phyloP scores from a whole-genome alignment of 2,329 filamentous ascomycete species.

The Epichloe sp. region DNA sequence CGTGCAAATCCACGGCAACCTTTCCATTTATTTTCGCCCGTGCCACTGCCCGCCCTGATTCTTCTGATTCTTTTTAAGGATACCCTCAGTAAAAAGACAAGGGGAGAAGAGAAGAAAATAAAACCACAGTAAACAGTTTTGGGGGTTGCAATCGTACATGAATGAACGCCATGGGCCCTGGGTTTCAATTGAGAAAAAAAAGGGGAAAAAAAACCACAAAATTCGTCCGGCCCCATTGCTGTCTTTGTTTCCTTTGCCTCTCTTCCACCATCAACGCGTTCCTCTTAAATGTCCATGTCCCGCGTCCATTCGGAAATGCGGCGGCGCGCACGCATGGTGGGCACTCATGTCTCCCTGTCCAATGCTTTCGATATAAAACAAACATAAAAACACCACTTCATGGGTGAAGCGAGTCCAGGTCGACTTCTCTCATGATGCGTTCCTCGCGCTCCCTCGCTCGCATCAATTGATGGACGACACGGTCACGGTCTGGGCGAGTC shows the following conservation, averaged over 20 bases:
- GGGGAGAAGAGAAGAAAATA: conserved; percentile 11
- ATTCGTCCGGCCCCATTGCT: conserved; percentile 5
- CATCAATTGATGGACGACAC: background rate
- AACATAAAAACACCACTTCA: conserved; percentile 4
- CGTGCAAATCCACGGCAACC: conserved; percentile 9
- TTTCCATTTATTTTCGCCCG: conserved; percentile 9
- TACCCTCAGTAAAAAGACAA: conserved; percentile 15
- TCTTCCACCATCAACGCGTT: conserved; percentile 3
- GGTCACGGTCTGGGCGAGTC: conserved; percentile 5
- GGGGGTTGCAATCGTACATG: conserved; percentile 23
- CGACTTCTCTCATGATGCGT: conserved; percentile 8
- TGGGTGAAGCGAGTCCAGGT: conserved; percentile 5
- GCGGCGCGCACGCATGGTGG: conserved; percentile 15
- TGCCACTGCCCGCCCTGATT: conserved; percentile 16
- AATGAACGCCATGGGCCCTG: conserved; percentile 18
- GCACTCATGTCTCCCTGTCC: conserved; percentile 19
- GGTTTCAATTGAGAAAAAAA: conserved; percentile 1
- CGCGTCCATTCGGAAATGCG: background rate
- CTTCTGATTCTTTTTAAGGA: conserved; percentile 12
- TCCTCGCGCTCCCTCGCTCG: conserved; percentile 5
- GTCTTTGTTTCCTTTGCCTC: conserved; percentile 4
- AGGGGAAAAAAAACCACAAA: conserved; percentile 2
- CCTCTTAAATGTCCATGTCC: conserved; percentile 4
- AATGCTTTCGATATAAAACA: conserved; percentile 12
- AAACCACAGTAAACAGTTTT: conserved; percentile 8